Conservation (phyloP, 2,329 filamentous ascomycete genomes). For the Conoideocrella luteorostrata region DNA sequence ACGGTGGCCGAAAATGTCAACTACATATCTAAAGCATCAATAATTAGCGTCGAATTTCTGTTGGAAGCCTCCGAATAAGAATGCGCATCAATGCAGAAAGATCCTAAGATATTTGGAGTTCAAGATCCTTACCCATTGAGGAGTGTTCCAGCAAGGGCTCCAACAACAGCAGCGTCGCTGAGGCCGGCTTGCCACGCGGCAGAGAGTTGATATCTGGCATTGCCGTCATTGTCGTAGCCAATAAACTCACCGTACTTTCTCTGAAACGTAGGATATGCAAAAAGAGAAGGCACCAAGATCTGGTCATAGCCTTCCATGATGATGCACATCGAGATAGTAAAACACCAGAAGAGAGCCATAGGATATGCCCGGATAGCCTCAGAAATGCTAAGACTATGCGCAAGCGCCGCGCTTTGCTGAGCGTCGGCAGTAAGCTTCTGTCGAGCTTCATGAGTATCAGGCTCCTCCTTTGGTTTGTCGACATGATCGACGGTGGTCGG, state of each 20-base stretch:
- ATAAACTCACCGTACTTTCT: slow-evolving; percentile 20
- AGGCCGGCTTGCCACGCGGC: slow-evolving; percentile 41
- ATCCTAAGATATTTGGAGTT: slow-evolving; percentile 35
- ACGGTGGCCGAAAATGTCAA: slow-evolving; percentile 33
- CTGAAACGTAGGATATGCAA: slow-evolving; percentile 11
- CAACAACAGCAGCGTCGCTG: slow-evolving; percentile 32
- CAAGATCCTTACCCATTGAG: slow-evolving; percentile 39
- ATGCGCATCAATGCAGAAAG: too few relatives aligned
- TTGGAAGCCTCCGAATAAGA: too few relatives aligned
- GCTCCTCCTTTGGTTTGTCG: too few relatives aligned
- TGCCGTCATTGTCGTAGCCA: slow-evolving; percentile 15
- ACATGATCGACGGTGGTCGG: too few relatives aligned
- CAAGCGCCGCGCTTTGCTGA: too few relatives aligned
- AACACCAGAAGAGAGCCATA: slow-evolving; percentile 28
- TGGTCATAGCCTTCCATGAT: slow-evolving; percentile 36
- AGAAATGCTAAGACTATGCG: too few relatives aligned
- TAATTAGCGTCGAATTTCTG: too few relatives aligned
- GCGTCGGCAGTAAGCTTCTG: too few relatives aligned
- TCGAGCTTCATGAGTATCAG: too few relatives aligned
- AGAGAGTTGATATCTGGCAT: slow-evolving; percentile 32
- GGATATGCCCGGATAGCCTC: slow-evolving; percentile 23
- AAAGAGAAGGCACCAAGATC: slow-evolving; percentile 28
- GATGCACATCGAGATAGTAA: slow-evolving; percentile 27
- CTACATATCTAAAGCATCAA: too few relatives aligned
- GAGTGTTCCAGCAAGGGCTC: too few relatives aligned